phyloP scores from a whole-genome alignment of 1,284 basidiomycete genomes.

The Microbotryomycetes sp. region DNA sequence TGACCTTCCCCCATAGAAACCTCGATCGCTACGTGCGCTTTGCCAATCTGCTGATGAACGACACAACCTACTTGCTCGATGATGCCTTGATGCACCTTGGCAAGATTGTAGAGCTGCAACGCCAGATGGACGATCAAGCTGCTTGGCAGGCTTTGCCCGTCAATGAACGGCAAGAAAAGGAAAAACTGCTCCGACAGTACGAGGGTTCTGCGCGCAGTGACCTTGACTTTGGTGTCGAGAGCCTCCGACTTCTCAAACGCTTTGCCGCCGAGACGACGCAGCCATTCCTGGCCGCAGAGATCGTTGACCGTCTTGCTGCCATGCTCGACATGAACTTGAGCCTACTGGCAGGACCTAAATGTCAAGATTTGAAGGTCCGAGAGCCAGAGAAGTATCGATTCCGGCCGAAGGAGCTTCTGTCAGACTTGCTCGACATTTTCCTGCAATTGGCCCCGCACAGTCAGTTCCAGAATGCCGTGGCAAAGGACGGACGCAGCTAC shows the following conservation, averaged over 20 bases:
- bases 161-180: slow-evolving; percentile 75
- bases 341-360: slow-evolving; percentile 78
- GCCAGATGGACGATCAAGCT: slow-evolving; percentile 67
- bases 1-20: slow-evolving; percentile 48
- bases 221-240: slow-evolving; percentile 76
- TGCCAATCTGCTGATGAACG: slow-evolving; percentile 97
- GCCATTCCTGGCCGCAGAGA: slow-evolving; percentile 94
- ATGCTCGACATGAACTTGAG: slow-evolving; percentile 96
- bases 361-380: slow-evolving; percentile 69
- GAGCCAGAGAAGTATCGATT: slow-evolving; percentile 87
- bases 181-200: slow-evolving; percentile 64
- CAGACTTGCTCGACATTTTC: slow-evolving; percentile 85
- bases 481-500: slow-evolving; percentile 88
- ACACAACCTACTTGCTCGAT: slow-evolving; percentile 96
- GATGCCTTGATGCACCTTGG: slow-evolving; percentile 84
- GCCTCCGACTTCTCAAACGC: slow-evolving; percentile 78
- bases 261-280: slow-evolving; percentile 86
- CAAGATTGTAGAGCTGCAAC: slow-evolving; percentile 79
- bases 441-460: slow-evolving; percentile 74
- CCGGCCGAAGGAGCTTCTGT: slow-evolving; percentile 72
- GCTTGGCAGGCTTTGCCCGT: slow-evolving; percentile 58
- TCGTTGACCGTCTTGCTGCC: slow-evolving; percentile 88
- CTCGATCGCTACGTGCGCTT: slow-evolving; percentile 90
- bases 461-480: slow-evolving; percentile 81
- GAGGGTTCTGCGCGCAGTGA: slow-evolving; percentile 81